Evolutionary conservation across 202 grass and related monocot genomes (phyloP).

Genomic region (Brachypodium distachyon): DNA sequence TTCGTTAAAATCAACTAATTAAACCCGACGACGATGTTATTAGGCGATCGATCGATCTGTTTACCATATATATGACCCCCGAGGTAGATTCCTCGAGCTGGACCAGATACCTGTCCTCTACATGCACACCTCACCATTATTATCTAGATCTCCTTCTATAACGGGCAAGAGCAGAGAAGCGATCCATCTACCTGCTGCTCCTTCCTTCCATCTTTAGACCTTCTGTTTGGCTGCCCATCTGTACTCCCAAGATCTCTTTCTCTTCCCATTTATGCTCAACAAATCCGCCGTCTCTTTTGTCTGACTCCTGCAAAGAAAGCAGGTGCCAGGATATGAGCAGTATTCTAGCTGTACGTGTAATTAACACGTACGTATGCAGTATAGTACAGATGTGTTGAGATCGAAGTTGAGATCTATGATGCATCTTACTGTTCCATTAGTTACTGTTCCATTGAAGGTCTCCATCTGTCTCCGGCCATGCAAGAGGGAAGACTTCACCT

Average conservation of each 20-base stretch:
- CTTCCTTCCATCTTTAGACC: not conserved
- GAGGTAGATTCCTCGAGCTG: not conserved
- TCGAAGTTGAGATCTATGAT: not conserved
- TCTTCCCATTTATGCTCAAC: not conserved
- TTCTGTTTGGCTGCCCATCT: not conserved
- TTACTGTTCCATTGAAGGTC: slow-evolving; percentile 27
- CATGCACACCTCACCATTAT: not conserved
- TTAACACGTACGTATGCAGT: too few species aligned
- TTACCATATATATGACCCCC: not conserved
- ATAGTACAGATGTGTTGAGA: not conserved
- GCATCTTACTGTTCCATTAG: slow-evolving; percentile 27
- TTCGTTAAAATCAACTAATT: not conserved
- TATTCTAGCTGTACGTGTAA: too few species aligned
- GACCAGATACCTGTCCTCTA: not conserved
- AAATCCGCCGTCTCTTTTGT: not conserved
- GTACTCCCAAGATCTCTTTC: not conserved
- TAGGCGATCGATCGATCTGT: not conserved
- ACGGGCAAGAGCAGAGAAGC: not conserved
- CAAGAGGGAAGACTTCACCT: not conserved
- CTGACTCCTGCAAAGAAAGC: not conserved
- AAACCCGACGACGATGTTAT: not conserved
- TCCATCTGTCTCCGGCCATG: not conserved
- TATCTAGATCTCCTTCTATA: not conserved
- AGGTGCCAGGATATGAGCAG: not conserved
- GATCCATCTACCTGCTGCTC: not conserved